phyloP scores from a whole-genome alignment of 805 yeast species.

The Dipodascopsis uninucleata region DNA sequence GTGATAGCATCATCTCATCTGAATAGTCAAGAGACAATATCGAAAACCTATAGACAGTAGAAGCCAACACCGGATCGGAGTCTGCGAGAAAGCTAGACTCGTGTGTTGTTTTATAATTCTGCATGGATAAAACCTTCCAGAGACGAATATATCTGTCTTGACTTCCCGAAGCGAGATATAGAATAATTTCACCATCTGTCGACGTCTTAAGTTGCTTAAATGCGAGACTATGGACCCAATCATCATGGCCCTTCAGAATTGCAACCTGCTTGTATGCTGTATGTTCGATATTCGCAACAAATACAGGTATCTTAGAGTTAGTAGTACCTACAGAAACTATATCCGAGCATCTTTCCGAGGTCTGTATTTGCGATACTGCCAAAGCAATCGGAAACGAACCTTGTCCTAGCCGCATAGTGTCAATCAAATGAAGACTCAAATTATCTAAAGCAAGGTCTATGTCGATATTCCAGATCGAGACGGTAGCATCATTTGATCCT shows the following conservation, averaged over 20 bases:
- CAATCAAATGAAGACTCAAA: constrained; percentile 14
- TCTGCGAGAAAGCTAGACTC: constrained; percentile 6
- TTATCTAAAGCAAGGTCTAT: not conserved
- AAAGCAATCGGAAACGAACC: constrained; percentile 52
- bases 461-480: constrained; percentile 28
- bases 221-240: constrained; percentile 81
- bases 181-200: constrained; percentile 45
- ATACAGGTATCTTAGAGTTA: constrained; percentile 31
- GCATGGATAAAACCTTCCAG: constrained; percentile 50
- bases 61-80: constrained; percentile 18
- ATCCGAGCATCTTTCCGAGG: constrained; percentile 29
- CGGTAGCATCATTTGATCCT: constrained; percentile 22
- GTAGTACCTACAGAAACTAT: constrained; percentile 74
- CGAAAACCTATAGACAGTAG: constrained; percentile 17
- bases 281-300: not conserved
- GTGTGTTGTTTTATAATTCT: constrained; percentile 7
- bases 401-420: constrained; percentile 37
- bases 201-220: constrained; percentile 45
- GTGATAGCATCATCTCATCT: not conserved
- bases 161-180: constrained; percentile 79
- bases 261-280: constrained; percentile 37
- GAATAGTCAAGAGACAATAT: not conserved
- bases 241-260: constrained; percentile 83
- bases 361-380: constrained; percentile 36
- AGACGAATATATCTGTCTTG: constrained; percentile 89